Evolutionary conservation across 2,329 filamentous ascomycete genomes (phyloP), one percentile per base, ranked within the genome.

Genomic region (Coleophoma crateriformis): DNA sequence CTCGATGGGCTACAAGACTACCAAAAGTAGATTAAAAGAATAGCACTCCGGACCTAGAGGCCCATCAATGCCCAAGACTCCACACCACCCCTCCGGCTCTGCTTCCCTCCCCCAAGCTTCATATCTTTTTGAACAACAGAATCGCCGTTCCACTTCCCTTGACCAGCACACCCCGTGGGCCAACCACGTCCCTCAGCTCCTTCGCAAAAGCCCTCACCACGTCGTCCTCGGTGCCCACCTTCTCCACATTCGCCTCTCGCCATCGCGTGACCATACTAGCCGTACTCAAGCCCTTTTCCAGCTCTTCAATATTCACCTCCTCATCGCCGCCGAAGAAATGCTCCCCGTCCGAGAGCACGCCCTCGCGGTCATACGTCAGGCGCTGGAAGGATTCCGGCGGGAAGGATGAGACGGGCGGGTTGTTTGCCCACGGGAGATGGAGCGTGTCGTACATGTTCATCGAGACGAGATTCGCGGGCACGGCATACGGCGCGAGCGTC

Each of bases 361-460:
- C 66, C 33, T 66, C 62, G 4, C 58, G 51, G 33, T 69, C 61
- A 65, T 67, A 74, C 4, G 68, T 65, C 38, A 58, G 60, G 11
- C 68, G 63, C 20, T 64, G 46, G 45, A 68, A 73, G 1, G 58
- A 52, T 0, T 47, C 50, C 51, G 65, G 40, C 0, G 64, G 57
- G 57, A 77, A 68, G 3, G 50, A 57, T 3, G 53, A 32, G 1
- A 64, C 57, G 1, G 61, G 49, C 1, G 55, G 50, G 2, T 55
- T 54, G 35, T n/a, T 38, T 7, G 7, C 35, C 75, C 76, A 79
- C 0, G 75, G 75, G 7, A 78, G 55, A 3, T 53, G 46, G 0
- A 78, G 62, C 6, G 67, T 54, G 4, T 59, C 58, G 52, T 78
- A 79, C 46, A 67, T 58, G 4, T 66, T 58, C 2, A 64, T 58